These are phyloP conservation scores for Cynanchum wilfordii DNA, from an alignment of 257 asterid genomes.

Conservation along the genomic window DNA sequence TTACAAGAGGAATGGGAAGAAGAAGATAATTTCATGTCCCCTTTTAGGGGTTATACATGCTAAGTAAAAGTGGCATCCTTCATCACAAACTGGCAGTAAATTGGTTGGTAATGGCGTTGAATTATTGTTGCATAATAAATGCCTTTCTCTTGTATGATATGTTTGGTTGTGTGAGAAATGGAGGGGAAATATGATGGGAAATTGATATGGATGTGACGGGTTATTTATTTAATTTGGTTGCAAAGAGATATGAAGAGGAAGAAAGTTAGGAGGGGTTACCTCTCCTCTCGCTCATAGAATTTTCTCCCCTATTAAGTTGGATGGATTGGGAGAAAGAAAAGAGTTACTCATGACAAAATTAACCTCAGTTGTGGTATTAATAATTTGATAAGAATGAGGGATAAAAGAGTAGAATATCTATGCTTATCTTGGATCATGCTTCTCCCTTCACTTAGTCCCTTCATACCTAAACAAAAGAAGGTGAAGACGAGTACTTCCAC, in stretches of 20 bases:
- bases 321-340: background rate
- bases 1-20: too few relatives aligned
- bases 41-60: background rate
- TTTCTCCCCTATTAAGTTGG: too few relatives aligned
- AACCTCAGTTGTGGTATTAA: background rate
- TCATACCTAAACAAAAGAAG: background rate
- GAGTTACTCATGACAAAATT: background rate
- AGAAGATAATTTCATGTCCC: background rate
- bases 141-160: background rate
- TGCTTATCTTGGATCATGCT: background rate
- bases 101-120: background rate
- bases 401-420: too few relatives aligned
- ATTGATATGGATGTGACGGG: background rate
- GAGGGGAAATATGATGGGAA: background rate
- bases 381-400: background rate
- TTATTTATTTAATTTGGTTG: background rate
- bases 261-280: background rate
- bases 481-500: background rate
- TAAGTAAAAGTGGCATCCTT: background rate
- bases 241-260: background rate
- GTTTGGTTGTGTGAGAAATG: background rate
- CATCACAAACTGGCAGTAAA: background rate
- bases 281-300: background rate
- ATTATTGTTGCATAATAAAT: background rate
- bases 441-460: background rate